Base-by-base conservation (phyloP, 2,329 filamentous ascomycete species). In the Hymenoscyphus repandus region DNA sequence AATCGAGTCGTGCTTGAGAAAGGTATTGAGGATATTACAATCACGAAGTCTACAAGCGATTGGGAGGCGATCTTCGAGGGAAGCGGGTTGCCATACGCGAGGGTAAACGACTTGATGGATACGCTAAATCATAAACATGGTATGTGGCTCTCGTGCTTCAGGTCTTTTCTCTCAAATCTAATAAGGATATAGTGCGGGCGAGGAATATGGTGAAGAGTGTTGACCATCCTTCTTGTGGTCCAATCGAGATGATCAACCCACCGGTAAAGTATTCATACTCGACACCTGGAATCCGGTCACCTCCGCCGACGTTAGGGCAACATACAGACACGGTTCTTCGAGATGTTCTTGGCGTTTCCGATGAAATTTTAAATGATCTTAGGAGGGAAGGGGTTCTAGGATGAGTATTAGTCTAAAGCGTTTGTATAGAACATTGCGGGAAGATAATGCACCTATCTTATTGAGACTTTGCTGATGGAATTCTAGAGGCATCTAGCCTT, bases 241-340 rank as follows among this genome's bases (percentile, higher is more conserved):
- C 85, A 0, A 85, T 99, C 57, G 91, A 90, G 70, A 73, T 99
- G 64, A 85, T 99, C 49, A 96, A 95, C 64, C 93, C 90, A 0
- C 93, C 93, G 0, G 85, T 99, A 52, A 99, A 99, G 68, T 95
- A 90, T 68, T 96, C 90, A 5, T 82, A 91, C 59, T 87, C 86
- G 20, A 83, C 79, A 59, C 90, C 91, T 0, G 79, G 82, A 3
- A 82, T 95, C 34, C 78, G 92, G 31, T 85, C 76, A 2, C 80
- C 88, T 20, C 93, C 93, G 15, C 93, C 93, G 1, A 87, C 85
- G 6, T 71, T 99, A 33, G 93, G 91, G 0, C 82, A 96, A 70
- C 90, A 96, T 68, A 96, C 90, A 0, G 76, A 89, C 58, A 87
- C 92, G 67, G 77, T 96, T 5, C 69, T 96, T 51, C 66, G 68